phyloP scores from a whole-genome alignment of 2,329 filamentous ascomycete species.

The Trichoderma citrinoviride region DNA sequence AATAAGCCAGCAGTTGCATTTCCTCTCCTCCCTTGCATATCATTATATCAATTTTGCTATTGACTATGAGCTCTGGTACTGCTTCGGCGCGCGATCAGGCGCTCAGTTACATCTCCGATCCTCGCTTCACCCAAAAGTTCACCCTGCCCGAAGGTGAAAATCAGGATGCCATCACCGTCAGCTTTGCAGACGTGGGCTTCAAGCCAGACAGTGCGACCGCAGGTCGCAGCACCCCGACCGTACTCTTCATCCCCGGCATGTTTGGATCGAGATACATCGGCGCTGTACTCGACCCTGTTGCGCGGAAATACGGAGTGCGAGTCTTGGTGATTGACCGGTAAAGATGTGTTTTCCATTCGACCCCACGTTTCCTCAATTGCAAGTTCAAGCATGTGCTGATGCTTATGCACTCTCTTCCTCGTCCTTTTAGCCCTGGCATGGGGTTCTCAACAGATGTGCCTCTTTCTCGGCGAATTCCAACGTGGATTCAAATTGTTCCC shows the following conservation, averaged over 20 bases:
- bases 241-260: slow-evolving; percentile 11
- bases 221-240: background rate
- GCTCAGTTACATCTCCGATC: background rate
- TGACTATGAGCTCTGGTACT: background rate
- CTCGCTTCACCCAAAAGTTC: background rate
- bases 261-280: slow-evolving; percentile 10
- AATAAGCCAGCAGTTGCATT: background rate
- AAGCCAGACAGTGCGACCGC: background rate
- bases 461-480: background rate
- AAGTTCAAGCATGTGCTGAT: too few species aligned
- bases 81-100: background rate
- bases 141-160: background rate
- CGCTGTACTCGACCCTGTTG: background rate
- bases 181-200: slow-evolving; percentile 7
- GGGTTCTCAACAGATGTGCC: background rate
- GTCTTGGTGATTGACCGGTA: slow-evolving; percentile 3
- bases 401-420: background rate
- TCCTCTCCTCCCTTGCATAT: background rate
- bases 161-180: background rate
- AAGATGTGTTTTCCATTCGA: background rate
- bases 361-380: too few species aligned
- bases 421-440: background rate
- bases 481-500: background rate
- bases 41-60: background rate
- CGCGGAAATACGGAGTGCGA: background rate